phyloP scores from a whole-genome alignment of 176 grass and related monocot species.

The Dendrocalamus sinicus region DNA sequence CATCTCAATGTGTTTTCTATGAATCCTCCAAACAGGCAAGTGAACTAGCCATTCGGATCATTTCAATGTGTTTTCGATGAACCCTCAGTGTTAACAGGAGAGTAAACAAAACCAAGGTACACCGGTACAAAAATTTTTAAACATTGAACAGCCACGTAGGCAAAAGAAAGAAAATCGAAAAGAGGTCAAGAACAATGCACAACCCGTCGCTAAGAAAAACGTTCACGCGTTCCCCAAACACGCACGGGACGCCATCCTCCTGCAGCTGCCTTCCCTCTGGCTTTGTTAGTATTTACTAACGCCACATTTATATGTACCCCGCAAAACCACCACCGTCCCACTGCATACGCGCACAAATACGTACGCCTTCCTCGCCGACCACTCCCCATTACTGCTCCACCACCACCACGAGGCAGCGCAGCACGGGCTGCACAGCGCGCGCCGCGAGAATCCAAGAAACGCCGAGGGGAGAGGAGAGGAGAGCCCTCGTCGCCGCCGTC shows the following conservation, averaged over 20 bases:
- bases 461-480: background rate
- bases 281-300: conserved; percentile 25
- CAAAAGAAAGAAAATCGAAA: background rate
- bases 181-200: background rate
- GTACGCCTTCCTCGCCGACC: conserved; percentile 35
- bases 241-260: conserved; percentile 35
- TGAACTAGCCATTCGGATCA: background rate
- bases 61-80: background rate
- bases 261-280: background rate
- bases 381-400: conserved; percentile 20
- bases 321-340: background rate
- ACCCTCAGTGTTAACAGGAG: background rate
- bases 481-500: background rate
- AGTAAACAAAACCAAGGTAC: background rate
- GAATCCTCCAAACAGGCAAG: too few relatives aligned
- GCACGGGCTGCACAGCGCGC: conserved; percentile 30
- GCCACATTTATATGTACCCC: background rate
- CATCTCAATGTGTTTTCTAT: background rate
- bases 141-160: background rate
- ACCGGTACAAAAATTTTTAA: background rate
- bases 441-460: conserved; percentile 41
- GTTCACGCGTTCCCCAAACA: conserved; percentile 47
- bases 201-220: background rate
- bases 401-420: conserved; percentile 40
- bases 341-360: conserved; percentile 19